These are phyloP conservation scores for Tulasnella sp. DNA, from an alignment of 768 basidiomycete species.

Conservation along the genomic window DNA sequence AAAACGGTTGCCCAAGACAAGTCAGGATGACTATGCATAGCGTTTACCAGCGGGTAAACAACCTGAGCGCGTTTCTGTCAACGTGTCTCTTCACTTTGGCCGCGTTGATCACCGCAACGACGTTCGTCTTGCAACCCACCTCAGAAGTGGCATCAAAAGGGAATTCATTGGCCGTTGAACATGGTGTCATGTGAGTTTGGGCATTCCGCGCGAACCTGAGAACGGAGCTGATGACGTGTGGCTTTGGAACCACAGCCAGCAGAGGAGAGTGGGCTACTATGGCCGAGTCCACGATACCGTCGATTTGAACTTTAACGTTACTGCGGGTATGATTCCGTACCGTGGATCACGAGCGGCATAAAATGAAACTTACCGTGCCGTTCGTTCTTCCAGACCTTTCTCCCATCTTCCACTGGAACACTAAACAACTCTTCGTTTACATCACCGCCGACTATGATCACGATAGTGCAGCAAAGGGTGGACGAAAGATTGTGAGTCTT, in stretches of 20 bases:
- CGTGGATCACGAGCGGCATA: not conserved
- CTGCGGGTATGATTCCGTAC: conserved; percentile 22
- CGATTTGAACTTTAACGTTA: conserved; percentile 22
- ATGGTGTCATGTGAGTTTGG: conserved; percentile 5
- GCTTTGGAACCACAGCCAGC: not conserved
- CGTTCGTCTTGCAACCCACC: conserved; percentile 47
- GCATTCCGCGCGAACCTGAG: not conserved
- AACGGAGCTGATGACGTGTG: not conserved
- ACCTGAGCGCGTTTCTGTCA: conserved; percentile 62
- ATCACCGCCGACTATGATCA: conserved; percentile 73
- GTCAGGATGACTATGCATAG: conserved; percentile 18
- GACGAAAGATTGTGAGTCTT: not conserved
- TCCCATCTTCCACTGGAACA: conserved; percentile 90
- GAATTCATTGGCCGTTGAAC: not conserved
- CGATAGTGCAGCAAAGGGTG: conserved; percentile 18
- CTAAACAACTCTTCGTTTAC: conserved; percentile 88
- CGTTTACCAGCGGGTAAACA: conserved; percentile 53
- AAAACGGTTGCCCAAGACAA: not conserved
- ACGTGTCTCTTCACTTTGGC: conserved; percentile 67
- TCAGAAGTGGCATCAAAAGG: conserved; percentile 27
- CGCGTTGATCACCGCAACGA: conserved; percentile 62
- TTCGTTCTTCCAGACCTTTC: conserved; percentile 51
- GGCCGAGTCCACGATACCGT: conserved; percentile 13
- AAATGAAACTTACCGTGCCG: conserved; percentile 10
- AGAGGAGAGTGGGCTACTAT: conserved; percentile 8